Conservation (phyloP, 2,329 filamentous ascomycete species). For the Periconia sp. region DNA sequence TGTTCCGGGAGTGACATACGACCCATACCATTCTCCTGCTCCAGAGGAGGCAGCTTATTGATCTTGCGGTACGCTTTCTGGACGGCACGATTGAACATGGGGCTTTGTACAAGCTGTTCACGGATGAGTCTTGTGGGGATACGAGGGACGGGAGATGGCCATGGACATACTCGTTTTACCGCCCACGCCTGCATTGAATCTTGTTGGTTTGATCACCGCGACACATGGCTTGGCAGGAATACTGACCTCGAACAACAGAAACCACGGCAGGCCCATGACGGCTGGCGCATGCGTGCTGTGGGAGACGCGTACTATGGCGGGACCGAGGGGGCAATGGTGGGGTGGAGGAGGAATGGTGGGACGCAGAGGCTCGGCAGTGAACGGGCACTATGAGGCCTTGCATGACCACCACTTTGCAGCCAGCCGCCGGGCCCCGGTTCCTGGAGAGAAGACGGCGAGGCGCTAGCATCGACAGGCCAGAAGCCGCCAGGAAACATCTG, state of each 20-base stretch:
- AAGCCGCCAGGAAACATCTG: no score
- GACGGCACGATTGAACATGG: slow-evolving; percentile 61
- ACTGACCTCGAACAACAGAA: slow-evolving; percentile 41
- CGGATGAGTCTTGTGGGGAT: not conserved
- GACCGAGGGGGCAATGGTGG: slow-evolving; percentile 1
- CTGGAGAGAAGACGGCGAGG: no score
- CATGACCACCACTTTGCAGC: no score
- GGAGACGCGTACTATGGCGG: slow-evolving; percentile 2
- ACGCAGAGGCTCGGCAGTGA: no score
- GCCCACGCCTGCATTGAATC: slow-evolving; percentile 44
- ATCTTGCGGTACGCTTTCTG: slow-evolving; percentile 57
- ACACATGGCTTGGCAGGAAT: slow-evolving; percentile 3
- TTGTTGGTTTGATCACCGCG: slow-evolving; percentile 24
- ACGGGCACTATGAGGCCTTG: no score
- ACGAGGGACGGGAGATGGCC: slow-evolving; percentile 3
- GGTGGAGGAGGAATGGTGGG: slow-evolving; percentile 1
- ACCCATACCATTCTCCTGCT: slow-evolving; percentile 48
- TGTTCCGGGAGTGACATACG: slow-evolving; percentile 52
- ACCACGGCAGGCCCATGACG: slow-evolving; percentile 35
- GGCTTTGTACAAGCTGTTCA: slow-evolving; percentile 58
- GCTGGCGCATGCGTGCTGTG: slow-evolving; percentile 2
- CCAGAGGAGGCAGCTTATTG: slow-evolving; percentile 52
- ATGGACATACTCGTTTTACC: slow-evolving; percentile 38
- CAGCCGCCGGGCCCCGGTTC: no score
- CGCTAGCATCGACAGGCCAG: no score